Percentiles rank a stretch among this genome's conserved stretches.
phyloP scores from a whole-genome alignment of 768 basidiomycete genomes.

The Tricholoma matsutake region DNA sequence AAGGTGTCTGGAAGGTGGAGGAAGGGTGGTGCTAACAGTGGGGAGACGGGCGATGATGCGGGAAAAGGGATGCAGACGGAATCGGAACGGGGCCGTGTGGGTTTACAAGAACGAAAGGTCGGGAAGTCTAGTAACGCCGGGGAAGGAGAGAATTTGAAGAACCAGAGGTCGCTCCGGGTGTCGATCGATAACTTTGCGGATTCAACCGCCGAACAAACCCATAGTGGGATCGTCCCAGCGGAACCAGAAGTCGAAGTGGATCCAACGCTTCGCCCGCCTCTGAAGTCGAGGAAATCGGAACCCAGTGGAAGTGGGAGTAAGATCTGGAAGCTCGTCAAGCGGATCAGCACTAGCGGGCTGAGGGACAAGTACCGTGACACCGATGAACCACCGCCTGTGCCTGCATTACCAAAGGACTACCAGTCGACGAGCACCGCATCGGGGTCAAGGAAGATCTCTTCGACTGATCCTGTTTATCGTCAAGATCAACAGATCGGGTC shows the following conservation, averaged over 20 bases:
- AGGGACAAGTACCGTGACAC: slow-evolving; percentile 42
- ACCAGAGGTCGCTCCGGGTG: slow-evolving; percentile 26
- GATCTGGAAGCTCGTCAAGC: slow-evolving; percentile 69
- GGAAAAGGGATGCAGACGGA: slow-evolving; percentile 1
- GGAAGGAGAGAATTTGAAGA: slow-evolving; percentile 14
- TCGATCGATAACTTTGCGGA: slow-evolving; percentile 31
- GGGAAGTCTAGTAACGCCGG: slow-evolving; percentile 13
- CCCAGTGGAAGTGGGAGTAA: slow-evolving; percentile 34
- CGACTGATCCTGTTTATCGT: not conserved
- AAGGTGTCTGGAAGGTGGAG: slow-evolving; percentile 36
- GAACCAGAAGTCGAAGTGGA: not conserved
- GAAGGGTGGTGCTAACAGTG: slow-evolving; percentile 18
- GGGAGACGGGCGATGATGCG: slow-evolving; percentile 6
- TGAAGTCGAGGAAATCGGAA: not conserved
- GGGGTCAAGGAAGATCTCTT: not conserved
- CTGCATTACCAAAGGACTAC: slow-evolving; percentile 51
- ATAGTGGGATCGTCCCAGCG: not conserved
- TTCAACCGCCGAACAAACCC: not conserved
- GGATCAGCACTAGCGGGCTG: slow-evolving; percentile 61
- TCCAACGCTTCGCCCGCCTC: not conserved
- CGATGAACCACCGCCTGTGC: slow-evolving; percentile 50
- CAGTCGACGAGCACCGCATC: slow-evolving; percentile 1
- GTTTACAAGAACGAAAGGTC: slow-evolving; percentile 32
- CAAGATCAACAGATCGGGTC: not conserved
- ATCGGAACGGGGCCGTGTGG: slow-evolving; percentile 19